Percentiles rank a stretch among this genome's conserved stretches.
These are phyloP conservation scores for Phytophthora sojae DNA, from an alignment of 352 stramenopile genomes.

Conservation along the genomic window DNA sequence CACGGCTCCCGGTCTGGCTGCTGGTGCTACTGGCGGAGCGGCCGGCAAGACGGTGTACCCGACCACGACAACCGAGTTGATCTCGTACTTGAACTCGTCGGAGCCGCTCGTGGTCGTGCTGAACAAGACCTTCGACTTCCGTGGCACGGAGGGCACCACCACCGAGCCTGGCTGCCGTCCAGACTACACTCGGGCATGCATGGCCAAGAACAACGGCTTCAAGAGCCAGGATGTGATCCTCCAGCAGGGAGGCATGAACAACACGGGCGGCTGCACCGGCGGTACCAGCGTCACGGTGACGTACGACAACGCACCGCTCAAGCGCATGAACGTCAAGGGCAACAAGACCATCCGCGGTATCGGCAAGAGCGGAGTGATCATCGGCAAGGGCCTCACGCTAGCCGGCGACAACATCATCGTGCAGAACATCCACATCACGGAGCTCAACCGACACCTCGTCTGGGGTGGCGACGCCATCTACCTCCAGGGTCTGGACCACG, in stretches of 20 bases:
- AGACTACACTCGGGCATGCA: slow-evolving; percentile 43
- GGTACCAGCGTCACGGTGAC: slow-evolving; percentile 19
- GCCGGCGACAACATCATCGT: slow-evolving; percentile 55
- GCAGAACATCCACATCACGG: slow-evolving; percentile 60
- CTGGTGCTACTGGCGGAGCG: slow-evolving; percentile 40
- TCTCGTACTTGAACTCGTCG: slow-evolving; percentile 31
- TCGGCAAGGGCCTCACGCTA: slow-evolving; percentile 48
- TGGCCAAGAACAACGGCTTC: slow-evolving; percentile 51
- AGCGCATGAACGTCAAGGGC: slow-evolving; percentile 40
- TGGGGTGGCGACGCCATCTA: slow-evolving; percentile 45
- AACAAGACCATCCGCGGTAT: slow-evolving; percentile 56
- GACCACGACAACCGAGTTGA: slow-evolving; percentile 40
- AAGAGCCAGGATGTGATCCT: slow-evolving; percentile 57
- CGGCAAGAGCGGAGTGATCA: slow-evolving; percentile 46
- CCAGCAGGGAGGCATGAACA: slow-evolving; percentile 45
- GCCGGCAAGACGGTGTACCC: slow-evolving; percentile 36
- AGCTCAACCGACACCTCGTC: slow-evolving; percentile 58
- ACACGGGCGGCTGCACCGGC: slow-evolving; percentile 50
- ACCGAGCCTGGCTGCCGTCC: slow-evolving; percentile 43
- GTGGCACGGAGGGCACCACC: slow-evolving; percentile 41
- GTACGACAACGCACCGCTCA: slow-evolving; percentile 32
- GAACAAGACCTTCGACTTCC: slow-evolving; percentile 51
- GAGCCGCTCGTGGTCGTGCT: slow-evolving; percentile 45
- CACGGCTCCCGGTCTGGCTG: slow-evolving; percentile 31
- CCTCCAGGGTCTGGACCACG: slow-evolving; percentile 30